phyloP scores from a whole-genome alignment of 805 yeast species.

The Lachancea sp. region DNA sequence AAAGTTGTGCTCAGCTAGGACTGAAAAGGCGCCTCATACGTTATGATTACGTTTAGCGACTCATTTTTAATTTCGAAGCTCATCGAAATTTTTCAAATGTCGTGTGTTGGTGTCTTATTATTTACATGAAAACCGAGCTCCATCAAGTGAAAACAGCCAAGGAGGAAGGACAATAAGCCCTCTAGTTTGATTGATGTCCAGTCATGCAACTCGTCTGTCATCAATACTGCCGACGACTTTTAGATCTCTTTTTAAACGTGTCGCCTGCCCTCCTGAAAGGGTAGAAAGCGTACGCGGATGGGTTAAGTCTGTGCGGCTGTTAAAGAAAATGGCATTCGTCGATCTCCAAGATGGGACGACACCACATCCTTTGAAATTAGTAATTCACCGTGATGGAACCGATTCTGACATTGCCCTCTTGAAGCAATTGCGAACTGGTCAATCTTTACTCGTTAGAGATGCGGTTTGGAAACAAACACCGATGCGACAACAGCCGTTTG shows the following conservation, averaged over 20 bases:
- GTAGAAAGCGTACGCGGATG: slow-evolving; percentile 52
- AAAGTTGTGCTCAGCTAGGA: slow-evolving; percentile 2
- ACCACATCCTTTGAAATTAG: slow-evolving; percentile 47
- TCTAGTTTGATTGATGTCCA: neutral
- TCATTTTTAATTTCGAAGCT: slow-evolving; percentile 1
- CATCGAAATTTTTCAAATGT: slow-evolving; percentile 4
- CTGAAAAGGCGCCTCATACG: neutral
- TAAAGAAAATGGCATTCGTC: slow-evolving; percentile 73
- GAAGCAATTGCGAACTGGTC: slow-evolving; percentile 38
- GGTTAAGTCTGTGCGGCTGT: slow-evolving; percentile 62
- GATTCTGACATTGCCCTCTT: slow-evolving; percentile 12
- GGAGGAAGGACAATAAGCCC: neutral
- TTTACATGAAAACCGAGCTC: too few species aligned
- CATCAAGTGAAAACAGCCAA: neutral
- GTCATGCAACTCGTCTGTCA: neutral
- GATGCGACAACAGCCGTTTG: slow-evolving; percentile 43
- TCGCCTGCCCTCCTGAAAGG: slow-evolving; percentile 4
- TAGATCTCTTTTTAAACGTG: slow-evolving; percentile 4
- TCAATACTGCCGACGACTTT: slow-evolving; percentile 6
- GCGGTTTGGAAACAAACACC: slow-evolving; percentile 21
- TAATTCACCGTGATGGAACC: slow-evolving; percentile 34
- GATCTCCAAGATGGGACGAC: slow-evolving; percentile 77
- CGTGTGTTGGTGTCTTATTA: too few species aligned
- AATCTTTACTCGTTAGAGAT: slow-evolving; percentile 41
- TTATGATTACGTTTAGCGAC: neutral